Conservation (phyloP, 371 early-diverging fungal genomes). For the Mortierella sp. region DNA sequence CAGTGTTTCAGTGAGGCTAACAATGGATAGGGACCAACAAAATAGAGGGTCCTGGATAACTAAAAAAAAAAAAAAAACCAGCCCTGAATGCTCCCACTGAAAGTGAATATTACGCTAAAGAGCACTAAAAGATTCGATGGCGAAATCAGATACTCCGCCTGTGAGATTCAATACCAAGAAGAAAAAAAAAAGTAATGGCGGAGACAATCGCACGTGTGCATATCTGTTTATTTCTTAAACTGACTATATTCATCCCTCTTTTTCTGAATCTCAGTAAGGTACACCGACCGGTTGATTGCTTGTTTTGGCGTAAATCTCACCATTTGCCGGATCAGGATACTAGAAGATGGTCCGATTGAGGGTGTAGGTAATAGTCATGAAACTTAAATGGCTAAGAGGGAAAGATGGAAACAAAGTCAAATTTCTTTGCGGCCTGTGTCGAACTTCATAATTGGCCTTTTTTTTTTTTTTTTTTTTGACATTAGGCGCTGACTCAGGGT, state of each 20-base stretch:
- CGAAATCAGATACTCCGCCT: neutral
- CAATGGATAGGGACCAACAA: neutral
- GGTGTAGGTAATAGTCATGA: neutral
- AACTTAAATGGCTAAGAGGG: neutral
- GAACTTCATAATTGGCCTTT: neutral
- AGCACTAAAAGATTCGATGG: too few species aligned
- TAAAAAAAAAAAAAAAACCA: neutral
- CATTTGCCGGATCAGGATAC: conserved; percentile 4
- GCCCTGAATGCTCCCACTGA: neutral
- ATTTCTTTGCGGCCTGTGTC: neutral
- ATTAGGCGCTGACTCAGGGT: conserved; percentile 8
- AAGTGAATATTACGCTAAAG: neutral
- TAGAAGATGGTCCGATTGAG: neutral
- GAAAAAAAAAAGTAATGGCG: neutral
- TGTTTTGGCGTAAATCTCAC: conserved; percentile 15
- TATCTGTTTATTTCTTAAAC: neutral
- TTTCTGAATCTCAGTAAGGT: conserved; percentile 1
- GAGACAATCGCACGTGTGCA: neutral
- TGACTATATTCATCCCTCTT: neutral
- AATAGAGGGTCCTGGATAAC: neutral
- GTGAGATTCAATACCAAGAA: neutral
- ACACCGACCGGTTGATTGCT: conserved; percentile 7
- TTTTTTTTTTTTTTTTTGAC: neutral
- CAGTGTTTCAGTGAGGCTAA: neutral
- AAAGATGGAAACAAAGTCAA: neutral